Percentiles rank a stretch among this genome's conserved stretches.
Conservation (phyloP, 2,329 filamentous ascomycete species). For the Fusarium sp. region DNA sequence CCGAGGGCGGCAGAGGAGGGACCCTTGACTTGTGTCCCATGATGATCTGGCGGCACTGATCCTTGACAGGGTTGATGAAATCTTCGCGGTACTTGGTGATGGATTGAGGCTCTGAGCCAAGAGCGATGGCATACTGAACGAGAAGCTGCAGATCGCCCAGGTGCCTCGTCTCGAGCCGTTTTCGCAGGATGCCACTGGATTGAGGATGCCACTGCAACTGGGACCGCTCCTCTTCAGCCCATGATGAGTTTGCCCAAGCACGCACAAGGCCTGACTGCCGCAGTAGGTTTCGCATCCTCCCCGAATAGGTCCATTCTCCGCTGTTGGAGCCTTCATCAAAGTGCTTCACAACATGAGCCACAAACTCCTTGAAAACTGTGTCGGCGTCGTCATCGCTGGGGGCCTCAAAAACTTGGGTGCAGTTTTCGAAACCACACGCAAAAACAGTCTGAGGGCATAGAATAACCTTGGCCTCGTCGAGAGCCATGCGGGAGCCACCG, state of each 20-base stretch:
- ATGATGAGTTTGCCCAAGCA: conserved; percentile 51
- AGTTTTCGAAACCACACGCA: conserved; percentile 58
- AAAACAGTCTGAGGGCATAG: conserved; percentile 59
- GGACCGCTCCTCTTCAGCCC: conserved; percentile 48
- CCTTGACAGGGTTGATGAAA: conserved; percentile 50
- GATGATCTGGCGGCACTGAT: conserved; percentile 49
- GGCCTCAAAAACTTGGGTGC: conserved; percentile 56
- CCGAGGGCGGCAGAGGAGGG: conserved; percentile 37
- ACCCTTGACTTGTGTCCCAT: conserved; percentile 47
- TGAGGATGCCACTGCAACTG: conserved; percentile 54
- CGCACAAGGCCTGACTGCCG: conserved; percentile 50
- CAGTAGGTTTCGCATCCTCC: conserved; percentile 56
- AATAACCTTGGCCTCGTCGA: conserved; percentile 54
- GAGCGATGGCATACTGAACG: conserved; percentile 51
- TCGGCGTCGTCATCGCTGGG: conserved; percentile 51
- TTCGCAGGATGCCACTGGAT: conserved; percentile 53
- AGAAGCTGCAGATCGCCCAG: conserved; percentile 52
- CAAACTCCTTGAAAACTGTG: conserved; percentile 55
- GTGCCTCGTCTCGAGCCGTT: conserved; percentile 57
- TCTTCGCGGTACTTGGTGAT: conserved; percentile 45
- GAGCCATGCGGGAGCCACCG: conserved; percentile 53
- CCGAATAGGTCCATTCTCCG: conserved; percentile 56
- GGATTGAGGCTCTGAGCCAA: conserved; percentile 49
- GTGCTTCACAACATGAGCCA: conserved; percentile 58
- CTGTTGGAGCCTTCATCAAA: conserved; percentile 54